Percentiles rank a stretch among this genome's conserved stretches.
phyloP scores from a whole-genome alignment of 1,284 basidiomycete genomes.

The Puccinia polysora region DNA sequence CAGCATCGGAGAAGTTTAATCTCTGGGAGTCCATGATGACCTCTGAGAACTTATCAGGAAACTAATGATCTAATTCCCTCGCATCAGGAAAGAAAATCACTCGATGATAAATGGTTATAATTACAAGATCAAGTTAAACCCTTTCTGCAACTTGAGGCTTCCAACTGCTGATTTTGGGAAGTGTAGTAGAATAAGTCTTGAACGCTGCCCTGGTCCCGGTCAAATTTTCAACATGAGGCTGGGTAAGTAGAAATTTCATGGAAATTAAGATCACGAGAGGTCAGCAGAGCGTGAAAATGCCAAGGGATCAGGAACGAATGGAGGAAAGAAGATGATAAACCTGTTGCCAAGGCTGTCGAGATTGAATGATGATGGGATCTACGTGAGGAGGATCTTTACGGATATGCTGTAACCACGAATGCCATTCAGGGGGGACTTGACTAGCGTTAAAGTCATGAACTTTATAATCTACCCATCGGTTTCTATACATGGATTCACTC shows the following conservation, averaged over 20 bases:
- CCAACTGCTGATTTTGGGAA: conserved; percentile 77
- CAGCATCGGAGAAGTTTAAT: no score
- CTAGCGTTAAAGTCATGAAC: conserved; percentile 83
- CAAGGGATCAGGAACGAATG: background rate
- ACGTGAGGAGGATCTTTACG: conserved; percentile 71
- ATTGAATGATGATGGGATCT: conserved; percentile 66
- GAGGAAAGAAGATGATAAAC: conserved; percentile 56
- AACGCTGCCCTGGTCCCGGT: conserved; percentile 86
- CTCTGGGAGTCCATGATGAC: no score
- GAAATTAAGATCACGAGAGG: background rate
- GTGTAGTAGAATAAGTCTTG: conserved; percentile 77
- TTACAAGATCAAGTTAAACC: no score
- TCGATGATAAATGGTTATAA: no score
- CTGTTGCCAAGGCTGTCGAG: conserved; percentile 72
- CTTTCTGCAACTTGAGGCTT: conserved; percentile 63
- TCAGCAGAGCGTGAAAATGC: background rate
- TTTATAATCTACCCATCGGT: conserved; percentile 85
- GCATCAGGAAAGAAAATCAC: no score
- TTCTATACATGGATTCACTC: conserved; percentile 74
- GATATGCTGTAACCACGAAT: conserved; percentile 87
- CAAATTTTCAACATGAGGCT: conserved; percentile 78
- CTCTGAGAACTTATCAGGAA: no score
- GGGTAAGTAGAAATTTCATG: background rate
- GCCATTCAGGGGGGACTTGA: conserved; percentile 90
- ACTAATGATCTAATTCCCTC: no score